phyloP scores from a whole-genome alignment of 352 stramenopile species.

The Pythium pyrilobum region DNA sequence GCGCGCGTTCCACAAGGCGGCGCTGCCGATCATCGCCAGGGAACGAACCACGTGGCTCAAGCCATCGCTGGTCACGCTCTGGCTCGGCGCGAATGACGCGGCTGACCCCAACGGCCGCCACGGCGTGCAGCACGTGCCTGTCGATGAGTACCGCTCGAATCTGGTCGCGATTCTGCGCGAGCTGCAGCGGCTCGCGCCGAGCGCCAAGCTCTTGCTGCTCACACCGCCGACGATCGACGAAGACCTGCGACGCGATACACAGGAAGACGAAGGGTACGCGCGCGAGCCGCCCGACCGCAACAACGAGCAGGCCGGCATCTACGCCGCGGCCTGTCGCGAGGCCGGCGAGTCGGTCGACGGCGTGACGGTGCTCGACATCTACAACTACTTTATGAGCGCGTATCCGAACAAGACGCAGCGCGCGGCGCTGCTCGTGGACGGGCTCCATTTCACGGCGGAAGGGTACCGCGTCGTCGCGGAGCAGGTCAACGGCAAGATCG shows the following conservation, averaged over 20 bases:
- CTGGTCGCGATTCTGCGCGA: slow-evolving; percentile 14
- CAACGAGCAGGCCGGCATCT: slow-evolving; percentile 29
- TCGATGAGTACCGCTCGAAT: slow-evolving; percentile 41
- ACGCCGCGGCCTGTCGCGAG: slow-evolving; percentile 9
- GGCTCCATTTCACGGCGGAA: slow-evolving; percentile 6
- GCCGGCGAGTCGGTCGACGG: neutral
- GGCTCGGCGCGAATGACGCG: slow-evolving; percentile 60
- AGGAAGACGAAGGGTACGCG: slow-evolving; percentile 1
- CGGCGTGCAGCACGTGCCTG: slow-evolving; percentile 36
- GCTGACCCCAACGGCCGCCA: slow-evolving; percentile 27
- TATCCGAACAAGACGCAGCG: neutral
- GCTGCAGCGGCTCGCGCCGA: slow-evolving; percentile 20
- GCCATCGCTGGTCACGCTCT: slow-evolving; percentile 41
- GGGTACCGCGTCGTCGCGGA: neutral
- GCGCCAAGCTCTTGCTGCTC: slow-evolving; percentile 34
- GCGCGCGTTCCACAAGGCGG: slow-evolving; percentile 27
- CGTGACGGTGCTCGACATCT: slow-evolving; percentile 1
- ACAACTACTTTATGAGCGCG: neutral
- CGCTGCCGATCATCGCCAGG: slow-evolving; percentile 30
- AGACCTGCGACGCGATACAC: slow-evolving; percentile 10
- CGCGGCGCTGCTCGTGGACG: neutral
- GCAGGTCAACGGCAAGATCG: neutral
- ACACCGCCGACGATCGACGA: slow-evolving; percentile 43
- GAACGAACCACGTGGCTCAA: slow-evolving; percentile 26
- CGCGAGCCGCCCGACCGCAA: slow-evolving; percentile 23